Conservation (phyloP, 495 filamentous ascomycete species). For the Trichoderma virens region DNA sequence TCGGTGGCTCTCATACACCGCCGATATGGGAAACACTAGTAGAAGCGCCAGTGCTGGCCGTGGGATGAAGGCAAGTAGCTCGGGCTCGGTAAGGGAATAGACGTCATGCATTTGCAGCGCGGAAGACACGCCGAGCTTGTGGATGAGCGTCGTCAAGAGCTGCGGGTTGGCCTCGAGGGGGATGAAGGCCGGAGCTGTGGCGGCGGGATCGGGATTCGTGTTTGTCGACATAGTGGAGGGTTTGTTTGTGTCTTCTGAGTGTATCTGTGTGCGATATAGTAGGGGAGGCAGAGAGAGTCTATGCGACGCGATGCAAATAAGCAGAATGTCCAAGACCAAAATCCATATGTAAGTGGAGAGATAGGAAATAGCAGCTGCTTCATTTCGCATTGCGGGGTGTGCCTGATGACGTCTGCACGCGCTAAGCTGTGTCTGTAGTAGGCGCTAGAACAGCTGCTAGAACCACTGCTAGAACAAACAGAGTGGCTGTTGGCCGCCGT, state of each 20-base stretch:
- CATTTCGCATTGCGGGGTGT: neutral
- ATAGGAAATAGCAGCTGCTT: neutral
- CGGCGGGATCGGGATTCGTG: slow-evolving; percentile 21
- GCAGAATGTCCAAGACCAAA: no score
- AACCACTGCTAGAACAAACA: neutral
- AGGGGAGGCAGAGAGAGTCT: no score
- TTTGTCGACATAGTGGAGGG: slow-evolving; percentile 1
- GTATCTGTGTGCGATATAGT: neutral
- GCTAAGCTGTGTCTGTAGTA: neutral
- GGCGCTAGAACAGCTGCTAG: neutral
- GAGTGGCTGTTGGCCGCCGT: no score
- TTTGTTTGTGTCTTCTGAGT: neutral
- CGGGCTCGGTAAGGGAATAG: slow-evolving; percentile 71
- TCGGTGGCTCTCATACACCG: slow-evolving; percentile 59
- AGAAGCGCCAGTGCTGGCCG: slow-evolving; percentile 77
- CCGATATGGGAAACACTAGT: slow-evolving; percentile 75
- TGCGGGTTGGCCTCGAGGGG: slow-evolving; percentile 61
- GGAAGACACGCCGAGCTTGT: slow-evolving; percentile 63
- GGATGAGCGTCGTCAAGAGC: slow-evolving; percentile 69
- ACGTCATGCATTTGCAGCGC: slow-evolving; percentile 71
- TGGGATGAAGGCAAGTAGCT: slow-evolving; percentile 71
- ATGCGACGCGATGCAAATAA: no score
- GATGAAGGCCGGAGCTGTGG: slow-evolving; percentile 35
- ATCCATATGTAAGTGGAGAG: neutral
- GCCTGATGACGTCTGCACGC: slow-evolving; percentile 4